Evolutionary conservation across 129 eudicot species (phyloP), one percentile per base, ranked within the genome.

Genomic region (Smallanthus sonchifolius): DNA sequence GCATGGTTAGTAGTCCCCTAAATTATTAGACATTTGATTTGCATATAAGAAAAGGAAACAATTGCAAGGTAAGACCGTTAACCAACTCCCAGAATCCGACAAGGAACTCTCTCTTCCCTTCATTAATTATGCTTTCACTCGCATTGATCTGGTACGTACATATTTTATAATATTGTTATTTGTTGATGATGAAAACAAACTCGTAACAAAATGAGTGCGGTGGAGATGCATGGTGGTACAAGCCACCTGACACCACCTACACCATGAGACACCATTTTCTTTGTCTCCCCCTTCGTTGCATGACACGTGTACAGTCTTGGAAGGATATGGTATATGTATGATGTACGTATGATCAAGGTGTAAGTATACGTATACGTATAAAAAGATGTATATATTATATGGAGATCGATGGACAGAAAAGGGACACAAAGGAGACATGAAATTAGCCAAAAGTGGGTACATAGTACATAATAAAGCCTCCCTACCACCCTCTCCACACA

Each of bases 301-400:
- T 14, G 67, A 32, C 67, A 62, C 67, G 44, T 62, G 20, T 34
- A 20, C 60, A 54, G 13, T 54, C 37, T 66, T 86, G 85, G 65
- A 54, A 28, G 34, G 61, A 10, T 55, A 16, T 38, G 7, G 13
- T 15, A 10, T 32, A 60, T n/a, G 7, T 10, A 3, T 56, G 2
- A 54, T 54, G 34, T 17, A 20, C 9, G 13, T 49, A n/a, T 49
- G 2, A 2, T 9, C 15, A 37, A 2, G 7, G 8, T 10, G 47
- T 43, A 40, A 40, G 5, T 5, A 35, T 62, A 34, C 35, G 35
- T 62, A 62, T 62, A 62, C 6, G 42, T 15, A n/a, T n/a, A n/a
- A n/a, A n/a, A n/a, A n/a, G n/a, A 9, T 64, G 2, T 65, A 37
- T 65, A 16, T 4, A 14, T 34, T 7, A 2, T 57, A 57, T 24